Conservation (phyloP, 1,284 basidiomycete species). For the Mycena citricolor region DNA sequence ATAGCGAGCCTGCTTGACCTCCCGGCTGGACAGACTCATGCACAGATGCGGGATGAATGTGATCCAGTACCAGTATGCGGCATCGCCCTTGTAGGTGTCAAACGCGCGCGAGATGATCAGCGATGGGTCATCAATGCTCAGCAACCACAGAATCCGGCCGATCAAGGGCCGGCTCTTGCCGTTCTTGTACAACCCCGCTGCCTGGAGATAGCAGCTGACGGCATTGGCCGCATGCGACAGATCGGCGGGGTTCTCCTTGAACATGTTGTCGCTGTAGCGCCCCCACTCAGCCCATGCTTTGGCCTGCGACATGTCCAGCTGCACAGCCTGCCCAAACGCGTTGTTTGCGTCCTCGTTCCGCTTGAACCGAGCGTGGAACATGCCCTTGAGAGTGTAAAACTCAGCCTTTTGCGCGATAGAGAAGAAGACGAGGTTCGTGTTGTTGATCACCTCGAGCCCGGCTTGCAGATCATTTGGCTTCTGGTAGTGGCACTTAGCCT, state of each 20-base stretch:
- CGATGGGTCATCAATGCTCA: constrained; percentile 86
- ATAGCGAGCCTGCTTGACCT: constrained; percentile 90
- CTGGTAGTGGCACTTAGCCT: constrained; percentile 99
- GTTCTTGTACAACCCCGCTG: constrained; percentile 94
- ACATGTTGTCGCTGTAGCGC: constrained; percentile 90
- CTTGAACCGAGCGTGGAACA: constrained; percentile 92
- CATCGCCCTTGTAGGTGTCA: constrained; percentile 95
- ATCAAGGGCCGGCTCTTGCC: constrained; percentile 92
- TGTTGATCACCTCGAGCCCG: constrained; percentile 98
- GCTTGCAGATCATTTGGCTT: constrained; percentile 91
- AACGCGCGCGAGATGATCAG: constrained; percentile 86
- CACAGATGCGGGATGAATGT: constrained; percentile 97
- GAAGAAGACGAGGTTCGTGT: constrained; percentile 99
- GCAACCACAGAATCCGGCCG: constrained; percentile 93
- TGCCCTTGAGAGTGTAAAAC: constrained; percentile 99
- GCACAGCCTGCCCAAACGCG: constrained; percentile 93
- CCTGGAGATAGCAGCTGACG: constrained; percentile 97
- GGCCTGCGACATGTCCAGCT: constrained; percentile 92
- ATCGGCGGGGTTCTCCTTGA: constrained; percentile 80
- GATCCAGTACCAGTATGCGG: constrained; percentile 99
- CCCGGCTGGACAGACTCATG: constrained; percentile 85
- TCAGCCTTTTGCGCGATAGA: constrained; percentile 94
- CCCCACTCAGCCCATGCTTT: constrained; percentile 99
- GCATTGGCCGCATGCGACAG: constrained; percentile 84
- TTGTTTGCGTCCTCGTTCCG: constrained; percentile 90